Conservation (phyloP, 2,329 filamentous ascomycete genomes). For the Fusarium sororula region DNA sequence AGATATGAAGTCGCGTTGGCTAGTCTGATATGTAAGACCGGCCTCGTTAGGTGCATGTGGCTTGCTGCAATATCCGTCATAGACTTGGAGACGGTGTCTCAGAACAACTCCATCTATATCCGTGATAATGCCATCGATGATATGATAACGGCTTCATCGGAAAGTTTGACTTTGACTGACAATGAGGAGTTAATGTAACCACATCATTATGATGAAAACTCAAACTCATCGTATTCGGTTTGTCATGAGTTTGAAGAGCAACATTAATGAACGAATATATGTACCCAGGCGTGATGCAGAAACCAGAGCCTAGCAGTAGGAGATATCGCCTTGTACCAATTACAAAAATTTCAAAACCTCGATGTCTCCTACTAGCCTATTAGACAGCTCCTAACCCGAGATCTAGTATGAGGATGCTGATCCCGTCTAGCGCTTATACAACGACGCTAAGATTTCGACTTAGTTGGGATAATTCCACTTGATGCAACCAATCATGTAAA, state of each 20-base stretch:
- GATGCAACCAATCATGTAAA: conserved; percentile 2
- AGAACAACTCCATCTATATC: background rate
- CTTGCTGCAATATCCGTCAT: background rate
- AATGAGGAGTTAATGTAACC: background rate
- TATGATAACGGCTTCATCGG: background rate
- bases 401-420: background rate
- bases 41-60: conserved; percentile 22
- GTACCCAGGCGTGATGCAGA: background rate
- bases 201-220: background rate
- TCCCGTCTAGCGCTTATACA: background rate
- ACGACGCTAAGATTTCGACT: background rate
- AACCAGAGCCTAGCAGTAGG: background rate
- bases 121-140: background rate
- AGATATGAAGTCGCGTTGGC: background rate
- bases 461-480: background rate
- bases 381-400: background rate
- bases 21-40: background rate
- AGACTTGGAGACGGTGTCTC: background rate
- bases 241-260: background rate
- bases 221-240: background rate
- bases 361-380: background rate
- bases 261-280: background rate
- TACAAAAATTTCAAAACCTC: too few relatives aligned
- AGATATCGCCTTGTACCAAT: background rate
- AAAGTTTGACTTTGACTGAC: background rate